Percentiles rank a stretch among this genome's conserved stretches.
Evolutionary conservation across 192 early-diverging fungal species (phyloP).

Genomic region (Radiomyces spectabilis): DNA sequence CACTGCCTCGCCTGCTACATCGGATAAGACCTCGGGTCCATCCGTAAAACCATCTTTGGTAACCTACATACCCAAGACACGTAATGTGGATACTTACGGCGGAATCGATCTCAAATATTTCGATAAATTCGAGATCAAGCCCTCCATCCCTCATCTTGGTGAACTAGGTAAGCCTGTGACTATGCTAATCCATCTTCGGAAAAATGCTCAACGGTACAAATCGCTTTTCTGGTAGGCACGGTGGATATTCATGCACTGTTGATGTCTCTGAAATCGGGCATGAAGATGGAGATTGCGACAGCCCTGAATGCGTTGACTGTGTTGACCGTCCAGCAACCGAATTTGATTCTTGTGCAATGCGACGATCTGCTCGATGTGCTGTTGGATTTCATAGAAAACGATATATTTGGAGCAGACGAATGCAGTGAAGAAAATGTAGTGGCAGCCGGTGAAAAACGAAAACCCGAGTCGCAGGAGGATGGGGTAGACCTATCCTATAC

Average conservation of each 20-base stretch:
- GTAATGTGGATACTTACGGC: constrained; percentile 69
- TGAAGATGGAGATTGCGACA: constrained; percentile 64
- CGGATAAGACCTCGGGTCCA: no score
- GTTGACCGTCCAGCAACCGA: constrained; percentile 36
- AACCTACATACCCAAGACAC: constrained; percentile 55
- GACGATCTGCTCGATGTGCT: constrained; percentile 63
- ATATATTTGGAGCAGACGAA: constrained; percentile 12
- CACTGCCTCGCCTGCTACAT: no score
- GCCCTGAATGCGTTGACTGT: constrained; percentile 67
- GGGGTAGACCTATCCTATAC: constrained; percentile 27
- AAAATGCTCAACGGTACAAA: background rate
- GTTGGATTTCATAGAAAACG: constrained; percentile 49
- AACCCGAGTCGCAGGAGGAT: background rate
- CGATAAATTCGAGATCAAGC: constrained; percentile 42
- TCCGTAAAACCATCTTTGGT: no score
- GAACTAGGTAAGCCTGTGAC: constrained; percentile 35
- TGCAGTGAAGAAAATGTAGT: background rate
- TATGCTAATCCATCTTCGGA: background rate
- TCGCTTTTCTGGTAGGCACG: constrained; percentile 8
- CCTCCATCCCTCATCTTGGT: constrained; percentile 38
- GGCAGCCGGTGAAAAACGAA: background rate
- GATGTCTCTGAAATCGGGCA: constrained; percentile 72
- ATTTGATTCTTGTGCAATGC: constrained; percentile 27
- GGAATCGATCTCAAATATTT: constrained; percentile 64
- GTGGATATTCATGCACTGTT: constrained; percentile 70